A percentile compares a stretch with the other conserved stretches of the same genome.
phyloP scores from a whole-genome alignment of 2,329 filamentous ascomycete species.

The Diaporthe eres region DNA sequence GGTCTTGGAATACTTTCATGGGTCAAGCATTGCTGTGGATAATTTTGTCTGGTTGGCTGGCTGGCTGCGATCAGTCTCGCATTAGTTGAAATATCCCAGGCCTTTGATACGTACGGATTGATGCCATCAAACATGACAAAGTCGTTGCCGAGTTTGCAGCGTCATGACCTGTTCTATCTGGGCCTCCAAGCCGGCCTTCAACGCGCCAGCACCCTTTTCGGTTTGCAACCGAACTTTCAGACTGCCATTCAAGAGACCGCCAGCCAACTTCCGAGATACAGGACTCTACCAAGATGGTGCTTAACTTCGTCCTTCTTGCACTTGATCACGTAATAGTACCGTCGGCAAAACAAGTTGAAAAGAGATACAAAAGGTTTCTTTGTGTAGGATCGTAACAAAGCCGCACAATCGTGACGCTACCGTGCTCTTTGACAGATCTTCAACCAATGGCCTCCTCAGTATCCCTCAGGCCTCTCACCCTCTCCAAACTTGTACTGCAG shows the following conservation, averaged over 20 bases:
- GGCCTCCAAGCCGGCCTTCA: background rate
- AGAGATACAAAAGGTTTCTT: background rate
- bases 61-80: background rate
- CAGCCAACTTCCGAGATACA: background rate
- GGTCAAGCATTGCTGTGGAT: background rate
- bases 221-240: background rate
- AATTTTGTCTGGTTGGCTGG: background rate
- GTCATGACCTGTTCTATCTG: background rate
- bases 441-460: background rate
- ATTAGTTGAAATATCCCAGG: background rate
- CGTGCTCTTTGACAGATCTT: too few relatives aligned
- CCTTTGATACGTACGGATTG: background rate
- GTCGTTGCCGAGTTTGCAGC: too few relatives aligned
- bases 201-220: background rate
- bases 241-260: too few relatives aligned
- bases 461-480: constrained; percentile 41
- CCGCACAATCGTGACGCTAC: background rate
- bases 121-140: background rate
- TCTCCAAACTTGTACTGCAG: constrained; percentile 55
- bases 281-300: background rate
- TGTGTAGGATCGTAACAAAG: background rate
- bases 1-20: background rate
- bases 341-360: background rate
- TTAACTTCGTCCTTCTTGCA: background rate
- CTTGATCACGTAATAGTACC: background rate